Conservation (phyloP, 495 filamentous ascomycete genomes). For the Endocarpon pusillum region DNA sequence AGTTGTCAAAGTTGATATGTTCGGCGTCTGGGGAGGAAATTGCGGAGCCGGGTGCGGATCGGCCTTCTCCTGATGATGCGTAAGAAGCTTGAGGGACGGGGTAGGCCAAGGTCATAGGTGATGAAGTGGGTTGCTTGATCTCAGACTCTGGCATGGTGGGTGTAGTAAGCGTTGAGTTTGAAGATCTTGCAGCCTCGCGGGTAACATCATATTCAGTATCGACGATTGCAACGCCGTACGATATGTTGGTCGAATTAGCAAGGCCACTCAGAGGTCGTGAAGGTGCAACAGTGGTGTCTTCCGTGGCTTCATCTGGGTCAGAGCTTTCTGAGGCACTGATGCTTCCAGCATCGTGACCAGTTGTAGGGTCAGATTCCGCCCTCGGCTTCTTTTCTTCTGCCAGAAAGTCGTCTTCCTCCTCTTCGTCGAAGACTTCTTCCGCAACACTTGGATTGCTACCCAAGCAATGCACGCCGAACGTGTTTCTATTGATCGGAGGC, state of each 20-base stretch:
- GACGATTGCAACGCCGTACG: too few species aligned
- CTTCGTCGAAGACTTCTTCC: constrained; percentile 84
- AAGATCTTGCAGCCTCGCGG: too few species aligned
- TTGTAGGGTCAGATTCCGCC: too few species aligned
- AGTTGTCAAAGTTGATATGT: constrained; percentile 23
- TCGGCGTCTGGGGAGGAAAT: constrained; percentile 31
- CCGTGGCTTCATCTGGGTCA: background rate
- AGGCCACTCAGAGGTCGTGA: too few species aligned
- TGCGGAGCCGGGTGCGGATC: constrained; percentile 36
- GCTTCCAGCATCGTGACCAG: too few species aligned
- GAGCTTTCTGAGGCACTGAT: too few species aligned
- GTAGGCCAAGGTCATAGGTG: constrained; percentile 35
- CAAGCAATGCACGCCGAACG: constrained; percentile 39
- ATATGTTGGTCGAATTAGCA: too few species aligned
- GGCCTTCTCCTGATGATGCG: constrained; percentile 35
- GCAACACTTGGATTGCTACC: constrained; percentile 54
- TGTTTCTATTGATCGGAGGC: constrained; percentile 57
- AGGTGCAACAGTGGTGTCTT: too few species aligned
- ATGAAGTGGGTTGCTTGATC: constrained; percentile 30
- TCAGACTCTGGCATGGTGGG: constrained; percentile 23
- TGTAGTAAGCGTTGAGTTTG: constrained; percentile 38
- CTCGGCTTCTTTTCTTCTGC: constrained; percentile 13
- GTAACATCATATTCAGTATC: too few species aligned
- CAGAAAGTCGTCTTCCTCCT: constrained; percentile 63
- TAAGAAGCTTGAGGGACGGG: constrained; percentile 30